Base-by-base conservation (phyloP, 208 protist species). In the Trichomonas gallinae region DNA sequence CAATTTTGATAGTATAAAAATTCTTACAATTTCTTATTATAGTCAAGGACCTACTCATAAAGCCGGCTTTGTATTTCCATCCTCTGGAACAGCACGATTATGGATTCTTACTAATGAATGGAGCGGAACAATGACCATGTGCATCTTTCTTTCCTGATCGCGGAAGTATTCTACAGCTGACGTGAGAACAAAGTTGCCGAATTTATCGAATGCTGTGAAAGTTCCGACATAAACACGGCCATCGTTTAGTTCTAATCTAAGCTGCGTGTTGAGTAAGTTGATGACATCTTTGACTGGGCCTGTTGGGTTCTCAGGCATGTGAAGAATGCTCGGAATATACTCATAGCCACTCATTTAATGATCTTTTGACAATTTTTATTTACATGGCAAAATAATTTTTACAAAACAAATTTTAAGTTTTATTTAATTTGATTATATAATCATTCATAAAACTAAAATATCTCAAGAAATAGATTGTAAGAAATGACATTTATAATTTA, bases 141-240 rank as follows among this genome's bases (percentile, higher is more conserved):
- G 40, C 44, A 93, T 51, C 46, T 48, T 10, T 51, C 87, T 48
- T 38, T 38, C 31, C 46, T 93, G 40, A 9, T 93, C 87, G 6
- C 87, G 11, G 44, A 93, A 93, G 26, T 44, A 93, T 51, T 93
- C 87, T 48, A 9, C 45, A 38, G 87, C 87, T 48, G 15, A 2
- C 51, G 87, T 51, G 38, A 93, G 87, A 38, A 93, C 87, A 51
- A 93, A 93, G 17, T 93, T 93, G 2, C 87, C 87, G 40, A 93
- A 93, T 93, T 93, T 93, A 21, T 93, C 87, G 31, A 93, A 93
- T 26, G 87, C 87, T 51, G 87, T 38, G 46, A 93, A 93, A 0
- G 44, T 93, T 34, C 87, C 87, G 38, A 38, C 45, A 38, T 44
- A 34, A 38, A 38, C 26, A 49, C 87, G 6, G 10, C 46, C 44